These are phyloP conservation scores for Trametes meyenii DNA, from an alignment of 768 basidiomycete genomes.

Conservation along the genomic window DNA sequence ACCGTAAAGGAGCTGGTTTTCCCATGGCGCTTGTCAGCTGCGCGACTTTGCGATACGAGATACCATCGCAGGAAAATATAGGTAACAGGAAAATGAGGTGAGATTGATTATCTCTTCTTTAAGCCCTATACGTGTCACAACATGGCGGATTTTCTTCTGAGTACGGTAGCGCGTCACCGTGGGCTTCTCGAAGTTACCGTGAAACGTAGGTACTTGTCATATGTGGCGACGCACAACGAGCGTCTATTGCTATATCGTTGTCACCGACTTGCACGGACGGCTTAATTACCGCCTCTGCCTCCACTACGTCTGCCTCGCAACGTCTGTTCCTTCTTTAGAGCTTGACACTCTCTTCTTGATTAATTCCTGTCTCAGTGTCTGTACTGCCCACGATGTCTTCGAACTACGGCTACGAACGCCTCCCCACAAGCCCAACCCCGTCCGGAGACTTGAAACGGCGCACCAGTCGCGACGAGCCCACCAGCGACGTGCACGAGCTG, in stretches of 20 bases:
- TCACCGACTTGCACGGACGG: too few species aligned
- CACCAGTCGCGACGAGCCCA: conserved; percentile 25
- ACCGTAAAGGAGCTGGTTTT: too few species aligned
- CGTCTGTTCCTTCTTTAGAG: background rate
- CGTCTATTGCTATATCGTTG: background rate
- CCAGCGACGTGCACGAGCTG: conserved; percentile 32
- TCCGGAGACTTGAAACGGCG: conserved; percentile 18
- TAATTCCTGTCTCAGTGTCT: background rate
- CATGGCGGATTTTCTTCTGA: too few species aligned
- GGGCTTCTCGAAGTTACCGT: background rate
- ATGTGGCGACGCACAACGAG: background rate
- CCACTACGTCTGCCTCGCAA: conserved; percentile 12
- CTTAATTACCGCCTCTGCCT: background rate
- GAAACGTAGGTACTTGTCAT: background rate
- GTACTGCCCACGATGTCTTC: background rate
- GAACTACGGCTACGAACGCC: conserved; percentile 14
- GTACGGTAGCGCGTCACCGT: too few species aligned
- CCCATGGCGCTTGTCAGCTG: too few species aligned
- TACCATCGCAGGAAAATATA: too few species aligned
- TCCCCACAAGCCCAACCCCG: conserved; percentile 9
- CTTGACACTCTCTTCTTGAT: background rate
- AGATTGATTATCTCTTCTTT: background rate
- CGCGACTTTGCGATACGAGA: too few species aligned
- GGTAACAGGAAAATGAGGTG: too few species aligned
- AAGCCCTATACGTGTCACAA: too few species aligned